Base-by-base conservation (phyloP, 2,329 filamentous ascomycete genomes). In the Pseudogymnoascus pannorum region DNA sequence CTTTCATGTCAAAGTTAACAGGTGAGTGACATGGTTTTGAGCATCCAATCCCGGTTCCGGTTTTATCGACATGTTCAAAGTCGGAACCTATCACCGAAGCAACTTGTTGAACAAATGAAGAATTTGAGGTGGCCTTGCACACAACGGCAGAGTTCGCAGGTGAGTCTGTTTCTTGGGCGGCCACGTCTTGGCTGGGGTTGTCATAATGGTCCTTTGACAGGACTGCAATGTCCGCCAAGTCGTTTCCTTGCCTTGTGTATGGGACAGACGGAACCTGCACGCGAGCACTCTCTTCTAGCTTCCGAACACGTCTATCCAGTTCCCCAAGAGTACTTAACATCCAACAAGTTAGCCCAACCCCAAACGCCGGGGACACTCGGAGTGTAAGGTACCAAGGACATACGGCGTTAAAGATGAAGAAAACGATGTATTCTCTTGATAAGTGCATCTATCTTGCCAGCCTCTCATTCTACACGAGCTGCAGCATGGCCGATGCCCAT, bases 401-500 rank as follows among this genome's bases (percentile, higher is more conserved):
- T 38, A 38, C 36, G 36, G 36, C n/a, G 36, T 6, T 9, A 38
- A 38, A 16, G 36, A 8, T 38, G 36, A 38, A 38, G 36, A 38
- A 38, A 18, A 38, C 36, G 36, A 38, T 38, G 36, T 62, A 11
- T 20, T 44, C 22, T 64, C 62, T n/a, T 64, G 60, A 38, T 65
- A 64, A 58, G 42, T 40, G 38, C 64, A 64, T 24, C 29, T 36
- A 5, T 42, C 58, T 58, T 42, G 24, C 48, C 59, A 48, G 22
- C 42, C 59, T 58, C 61, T 61, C 33, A 33, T 60, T 18, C 54
- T 33, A 58, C 64, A 64, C 11, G 63, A 48, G 1, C 57, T 58
- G 26, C 64, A 65, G 9, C 36, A 51, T 16, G 64, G 64, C 11
- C 58, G 31, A 20, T 35, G 35, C n/a, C 64, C 63, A 60, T 64